A percentile compares a stretch with the other conserved stretches of the same genome.
phyloP scores from a whole-genome alignment of 805 yeast genomes.

The Isabelozyma pseudorhagii region DNA sequence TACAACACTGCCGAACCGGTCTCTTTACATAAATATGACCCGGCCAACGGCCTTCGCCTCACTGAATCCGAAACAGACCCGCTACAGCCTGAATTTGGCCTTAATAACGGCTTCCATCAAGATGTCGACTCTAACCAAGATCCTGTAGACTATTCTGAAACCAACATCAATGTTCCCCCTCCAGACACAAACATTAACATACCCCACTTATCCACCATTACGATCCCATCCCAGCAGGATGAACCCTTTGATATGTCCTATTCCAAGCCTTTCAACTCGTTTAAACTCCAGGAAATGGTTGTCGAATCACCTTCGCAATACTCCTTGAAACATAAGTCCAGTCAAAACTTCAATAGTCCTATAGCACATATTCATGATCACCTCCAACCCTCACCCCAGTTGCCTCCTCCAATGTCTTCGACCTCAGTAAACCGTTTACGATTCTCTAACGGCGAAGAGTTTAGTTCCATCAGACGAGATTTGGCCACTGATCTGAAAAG shows the following conservation, averaged over 20 bases:
- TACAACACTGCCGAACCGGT: slow-evolving; percentile 1
- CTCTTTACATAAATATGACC: background rate
- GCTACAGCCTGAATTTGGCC: no score
- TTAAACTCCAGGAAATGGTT: background rate
- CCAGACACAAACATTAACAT: no score
- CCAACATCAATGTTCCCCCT: no score
- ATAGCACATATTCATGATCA: slow-evolving; percentile 14
- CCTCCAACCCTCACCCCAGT: slow-evolving; percentile 32
- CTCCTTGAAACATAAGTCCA: background rate
- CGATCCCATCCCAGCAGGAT: background rate
- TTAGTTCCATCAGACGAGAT: slow-evolving; percentile 27
- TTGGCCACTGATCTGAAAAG: slow-evolving; percentile 58
- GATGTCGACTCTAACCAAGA: no score
- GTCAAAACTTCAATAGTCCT: slow-evolving; percentile 17
- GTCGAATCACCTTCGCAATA: background rate
- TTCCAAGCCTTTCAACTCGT: background rate
- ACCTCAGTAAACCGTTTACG: slow-evolving; percentile 23
- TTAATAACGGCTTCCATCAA: no score
- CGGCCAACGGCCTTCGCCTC: background rate
- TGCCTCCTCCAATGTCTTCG: slow-evolving; percentile 31
- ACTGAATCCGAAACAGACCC: no score
- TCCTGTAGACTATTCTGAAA: no score
- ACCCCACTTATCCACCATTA: background rate
- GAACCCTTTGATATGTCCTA: background rate
- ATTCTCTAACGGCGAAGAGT: slow-evolving; percentile 31